Evolutionary conservation across 352 stramenopile species (phyloP), one percentile per base, ranked within the genome.

Genomic region (Globisporangium paroecandrum): DNA sequence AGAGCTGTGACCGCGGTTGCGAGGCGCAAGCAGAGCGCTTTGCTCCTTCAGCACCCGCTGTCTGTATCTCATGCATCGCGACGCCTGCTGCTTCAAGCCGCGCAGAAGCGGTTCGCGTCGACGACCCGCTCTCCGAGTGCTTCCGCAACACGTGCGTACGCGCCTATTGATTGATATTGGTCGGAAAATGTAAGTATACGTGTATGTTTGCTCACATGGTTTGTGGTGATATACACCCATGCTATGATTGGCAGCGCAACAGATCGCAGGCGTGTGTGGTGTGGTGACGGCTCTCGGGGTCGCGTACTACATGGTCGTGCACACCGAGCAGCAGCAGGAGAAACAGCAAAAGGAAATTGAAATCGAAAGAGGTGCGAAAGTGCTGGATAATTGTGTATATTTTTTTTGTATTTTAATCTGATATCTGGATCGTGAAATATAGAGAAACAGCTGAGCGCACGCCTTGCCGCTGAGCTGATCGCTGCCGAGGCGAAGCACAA

Each of bases 401-500:
- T 32, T 32, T 32, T 32, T 6, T 43, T 64, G 2, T 15, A 18
- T 32, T 46, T 12, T 49, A 51, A 34, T 56, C 24, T 29, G 32
- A 51, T 22, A 7, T 22, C 15, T n/a, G n/a, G 15, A 22, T 22
- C 43, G 3, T 51, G 6, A 22, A 9, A 51, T 7, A 12, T 24
- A 88, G 83, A 90, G 63, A 81, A 85, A 43, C 77, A 88, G 62
- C 69, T 94, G 58, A 92, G 79, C 64, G 75, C 74, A 32, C 83
- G 86, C 0, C 76, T 93, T 0, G 84, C 84, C 6, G 82, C 84
- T 0, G 82, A 91, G 60, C 76, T 91, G 4, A 73, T 91, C 34
- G 81, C 81, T 4, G 84, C 87, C n/a, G 83, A 91, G 62, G 76
- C 77, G 9, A 87, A 80, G 63, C 79, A 89, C 65, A 82, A 86